Evolutionary conservation across 768 basidiomycete genomes (phyloP).

Genomic region (Amanita rubescens): DNA sequence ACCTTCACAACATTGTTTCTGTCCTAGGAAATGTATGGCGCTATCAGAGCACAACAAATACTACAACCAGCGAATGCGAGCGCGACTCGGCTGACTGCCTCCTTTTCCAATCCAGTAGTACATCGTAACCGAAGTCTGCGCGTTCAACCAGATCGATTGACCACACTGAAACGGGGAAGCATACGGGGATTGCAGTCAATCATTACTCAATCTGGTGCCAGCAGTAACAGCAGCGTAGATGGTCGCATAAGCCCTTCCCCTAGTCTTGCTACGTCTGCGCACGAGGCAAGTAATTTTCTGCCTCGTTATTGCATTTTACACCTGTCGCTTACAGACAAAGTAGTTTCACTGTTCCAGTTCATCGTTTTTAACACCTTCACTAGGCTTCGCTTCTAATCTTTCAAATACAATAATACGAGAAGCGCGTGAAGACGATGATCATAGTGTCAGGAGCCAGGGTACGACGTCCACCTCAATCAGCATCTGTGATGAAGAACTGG

Average conservation of each 20-base stretch:
- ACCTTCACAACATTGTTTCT: neutral
- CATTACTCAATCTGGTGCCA: constrained; percentile 55
- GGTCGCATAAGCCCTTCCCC: constrained; percentile 93
- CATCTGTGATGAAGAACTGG: constrained; percentile 92
- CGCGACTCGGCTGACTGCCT: constrained; percentile 39
- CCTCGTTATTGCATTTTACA: too few relatives aligned
- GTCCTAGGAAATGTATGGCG: constrained; percentile 84
- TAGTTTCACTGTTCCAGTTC: constrained; percentile 36
- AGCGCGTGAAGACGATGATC: constrained; percentile 82
- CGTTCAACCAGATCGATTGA: constrained; percentile 61
- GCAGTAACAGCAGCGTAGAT: constrained; percentile 76
- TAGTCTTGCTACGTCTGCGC: constrained; percentile 83
- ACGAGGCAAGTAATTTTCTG: constrained; percentile 48
- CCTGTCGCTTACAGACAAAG: neutral
- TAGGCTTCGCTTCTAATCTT: constrained; percentile 96
- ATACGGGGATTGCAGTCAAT: constrained; percentile 85
- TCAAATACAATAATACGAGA: constrained; percentile 96
- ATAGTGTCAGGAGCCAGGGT: constrained; percentile 56
- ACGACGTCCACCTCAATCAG: constrained; percentile 71
- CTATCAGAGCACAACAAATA: constrained; percentile 88
- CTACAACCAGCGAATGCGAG: constrained; percentile 64
- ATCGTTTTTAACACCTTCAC: constrained; percentile 70
- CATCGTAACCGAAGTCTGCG: constrained; percentile 70
- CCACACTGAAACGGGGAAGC: constrained; percentile 82
- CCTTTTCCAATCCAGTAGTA: constrained; percentile 50